A percentile compares a stretch with the other conserved stretches of the same genome.
Conservation (phyloP, 139 green algal genomes). For the Trebouxia sp. region DNA sequence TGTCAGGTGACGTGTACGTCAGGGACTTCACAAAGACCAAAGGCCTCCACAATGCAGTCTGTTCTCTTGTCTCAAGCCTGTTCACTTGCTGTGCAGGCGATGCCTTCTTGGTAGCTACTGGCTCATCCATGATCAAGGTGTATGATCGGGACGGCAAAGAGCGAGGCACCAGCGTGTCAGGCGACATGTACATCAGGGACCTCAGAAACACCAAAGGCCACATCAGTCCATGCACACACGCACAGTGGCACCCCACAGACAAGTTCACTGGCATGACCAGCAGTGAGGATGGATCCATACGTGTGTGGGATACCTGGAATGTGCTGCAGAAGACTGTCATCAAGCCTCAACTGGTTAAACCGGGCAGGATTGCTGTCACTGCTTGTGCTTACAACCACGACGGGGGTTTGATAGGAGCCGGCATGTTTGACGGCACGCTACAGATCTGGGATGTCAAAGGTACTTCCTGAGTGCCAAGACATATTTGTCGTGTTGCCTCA, state of each 20-base stretch:
- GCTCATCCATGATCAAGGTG: slow-evolving; percentile 62
- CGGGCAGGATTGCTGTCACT: slow-evolving; percentile 79
- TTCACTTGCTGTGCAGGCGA: slow-evolving; percentile 65
- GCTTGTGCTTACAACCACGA: slow-evolving; percentile 72
- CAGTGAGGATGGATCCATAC: slow-evolving; percentile 88
- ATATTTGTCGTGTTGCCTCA: not conserved
- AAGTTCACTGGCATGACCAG: slow-evolving; percentile 77
- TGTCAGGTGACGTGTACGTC: slow-evolving; percentile 97
- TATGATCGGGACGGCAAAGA: slow-evolving; percentile 85
- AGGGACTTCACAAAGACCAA: slow-evolving; percentile 91
- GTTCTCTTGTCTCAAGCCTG: too few relatives aligned
- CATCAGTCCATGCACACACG: slow-evolving; percentile 72
- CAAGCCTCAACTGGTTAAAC: slow-evolving; percentile 73
- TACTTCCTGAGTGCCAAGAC: not conserved
- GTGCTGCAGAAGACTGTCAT: slow-evolving; percentile 89
- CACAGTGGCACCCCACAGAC: slow-evolving; percentile 89
- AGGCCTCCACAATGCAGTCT: slow-evolving; percentile 82
- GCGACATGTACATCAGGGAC: slow-evolving; percentile 98
- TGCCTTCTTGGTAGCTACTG: slow-evolving; percentile 79
- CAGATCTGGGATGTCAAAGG: slow-evolving; percentile 82
- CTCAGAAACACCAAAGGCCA: slow-evolving; percentile 94
- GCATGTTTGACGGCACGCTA: slow-evolving; percentile 88
- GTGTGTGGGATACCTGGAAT: slow-evolving; percentile 83
- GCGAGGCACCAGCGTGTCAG: slow-evolving; percentile 76
- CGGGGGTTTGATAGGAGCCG: slow-evolving; percentile 78